phyloP scores from a whole-genome alignment of 139 green algal species.

The Chlamydomonas asymmetrica region DNA sequence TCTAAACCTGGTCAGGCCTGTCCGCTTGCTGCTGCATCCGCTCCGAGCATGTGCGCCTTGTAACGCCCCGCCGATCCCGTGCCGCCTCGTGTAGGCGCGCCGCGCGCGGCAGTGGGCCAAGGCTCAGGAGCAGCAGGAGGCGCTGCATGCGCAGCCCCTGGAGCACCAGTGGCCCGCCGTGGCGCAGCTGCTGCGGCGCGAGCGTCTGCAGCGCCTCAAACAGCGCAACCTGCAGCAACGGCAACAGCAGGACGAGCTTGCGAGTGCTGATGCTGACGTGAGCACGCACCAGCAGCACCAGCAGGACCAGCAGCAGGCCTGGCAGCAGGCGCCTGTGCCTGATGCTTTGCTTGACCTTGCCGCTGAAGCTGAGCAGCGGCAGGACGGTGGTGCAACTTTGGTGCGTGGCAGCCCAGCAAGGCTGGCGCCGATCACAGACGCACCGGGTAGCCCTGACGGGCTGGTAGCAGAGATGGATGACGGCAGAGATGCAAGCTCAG shows the following conservation, averaged over 20 bases:
- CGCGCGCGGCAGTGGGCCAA: slow-evolving; percentile 20
- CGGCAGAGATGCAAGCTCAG: too few relatives aligned
- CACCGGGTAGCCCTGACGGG: too few relatives aligned
- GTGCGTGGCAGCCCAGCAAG: background rate
- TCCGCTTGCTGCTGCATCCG: too few relatives aligned
- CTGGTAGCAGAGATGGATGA: too few relatives aligned
- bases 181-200: background rate
- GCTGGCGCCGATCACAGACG: too few relatives aligned
- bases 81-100: background rate
- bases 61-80: too few relatives aligned
- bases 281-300: background rate
- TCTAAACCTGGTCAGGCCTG: too few relatives aligned
- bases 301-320: background rate
- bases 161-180: slow-evolving; percentile 15
- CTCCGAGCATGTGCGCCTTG: too few relatives aligned
- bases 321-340: background rate
- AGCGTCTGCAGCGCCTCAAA: background rate
- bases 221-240: background rate
- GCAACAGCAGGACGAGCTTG: too few relatives aligned
- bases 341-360: background rate
- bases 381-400: background rate
- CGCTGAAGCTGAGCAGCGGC: background rate
- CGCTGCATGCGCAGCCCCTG: background rate
- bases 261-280: background rate
- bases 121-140: slow-evolving; percentile 5